A percentile compares a stretch with the other conserved stretches of the same genome.
Evolutionary conservation across 495 filamentous ascomycete genomes (phyloP).

Genomic region (Daldinia caldariorum): DNA sequence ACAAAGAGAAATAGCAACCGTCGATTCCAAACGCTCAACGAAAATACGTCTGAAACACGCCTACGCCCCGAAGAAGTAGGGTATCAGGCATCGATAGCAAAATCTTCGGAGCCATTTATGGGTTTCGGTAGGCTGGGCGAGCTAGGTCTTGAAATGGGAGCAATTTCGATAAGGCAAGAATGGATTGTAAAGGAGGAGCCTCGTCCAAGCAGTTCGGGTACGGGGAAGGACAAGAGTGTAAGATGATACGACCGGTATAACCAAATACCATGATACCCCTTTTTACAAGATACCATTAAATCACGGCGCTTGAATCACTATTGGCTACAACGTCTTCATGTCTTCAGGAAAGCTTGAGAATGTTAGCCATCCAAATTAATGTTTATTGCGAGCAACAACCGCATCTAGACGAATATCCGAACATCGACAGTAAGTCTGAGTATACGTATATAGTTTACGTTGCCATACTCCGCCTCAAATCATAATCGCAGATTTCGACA

Average conservation of each 20-base stretch:
- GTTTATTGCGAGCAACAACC: neutral
- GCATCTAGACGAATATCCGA: neutral
- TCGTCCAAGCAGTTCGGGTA: conserved; percentile 20
- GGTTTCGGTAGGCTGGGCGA: conserved; percentile 27
- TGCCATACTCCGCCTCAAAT: neutral
- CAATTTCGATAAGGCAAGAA: conserved; percentile 39
- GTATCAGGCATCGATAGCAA: conserved; percentile 33
- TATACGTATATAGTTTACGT: neutral
- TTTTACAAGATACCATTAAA: neutral
- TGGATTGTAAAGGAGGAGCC: conserved; percentile 39
- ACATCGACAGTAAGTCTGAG: neutral
- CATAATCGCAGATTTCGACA: neutral
- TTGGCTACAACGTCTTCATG: neutral
- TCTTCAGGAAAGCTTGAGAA: neutral
- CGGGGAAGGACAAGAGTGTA: conserved; percentile 12
- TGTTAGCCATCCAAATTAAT: neutral
- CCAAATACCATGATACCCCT: neutral
- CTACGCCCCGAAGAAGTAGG: conserved; percentile 40
- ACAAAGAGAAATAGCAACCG: conserved; percentile 36
- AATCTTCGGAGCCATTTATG: conserved; percentile 29
- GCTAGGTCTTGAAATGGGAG: conserved; percentile 35
- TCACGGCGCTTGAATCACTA: neutral
- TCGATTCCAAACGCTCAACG: conserved; percentile 44
- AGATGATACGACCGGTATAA: neutral
- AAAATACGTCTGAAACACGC: conserved; percentile 47